Base-by-base conservation (phyloP, 139 green algal species). In the Chlamydomonas sp. region DNA sequence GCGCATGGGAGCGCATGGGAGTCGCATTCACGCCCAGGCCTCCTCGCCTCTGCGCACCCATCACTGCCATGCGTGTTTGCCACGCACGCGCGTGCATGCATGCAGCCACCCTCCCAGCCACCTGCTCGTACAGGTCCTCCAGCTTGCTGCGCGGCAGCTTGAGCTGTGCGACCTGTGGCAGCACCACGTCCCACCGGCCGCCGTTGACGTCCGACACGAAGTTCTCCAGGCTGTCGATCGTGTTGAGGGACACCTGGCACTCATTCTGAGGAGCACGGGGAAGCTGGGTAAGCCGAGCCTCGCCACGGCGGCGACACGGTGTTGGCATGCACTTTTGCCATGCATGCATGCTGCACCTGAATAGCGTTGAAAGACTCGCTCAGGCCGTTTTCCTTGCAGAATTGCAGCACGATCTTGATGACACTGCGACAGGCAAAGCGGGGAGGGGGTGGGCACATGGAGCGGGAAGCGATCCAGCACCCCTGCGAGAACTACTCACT, bases 321-420 rank as follows among this genome's bases (percentile, higher is more conserved):
- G n/a, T n/a, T 50, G 8, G 39, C 39, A 50, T 50, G 39, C 39
- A 50, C 39, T 50, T n/a, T n/a, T n/a, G n/a, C n/a, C n/a, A n/a
- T n/a, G 39, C 63, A 69, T 36, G 63, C 63, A 58, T 16, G 5
- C 28, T 24, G 33, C 33, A 88, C 84, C 82, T 97, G 89, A 30
- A 98, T 84, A 2, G 91, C 76, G 26, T 90, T 81, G 69, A 96
- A 95, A 0, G 93, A 95, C 13, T 95, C 84, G 3, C 76, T 67
- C 5, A 98, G 74, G 5, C 81, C 83, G 73, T 97, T 95, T 78
- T 98, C 93, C 62, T 96, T 96, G 83, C 90, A 97, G 62, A 98
- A 98, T 69, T 98, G 93, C 3, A 98, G 78, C 28, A 98, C 92
- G 69, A 98, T 88, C 63, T 94, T 96, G 82, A 96, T 96, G n/a